These are phyloP conservation scores for Crucihimalaya himalaica DNA, from an alignment of 345 rosid species.

Conservation along the genomic window DNA sequence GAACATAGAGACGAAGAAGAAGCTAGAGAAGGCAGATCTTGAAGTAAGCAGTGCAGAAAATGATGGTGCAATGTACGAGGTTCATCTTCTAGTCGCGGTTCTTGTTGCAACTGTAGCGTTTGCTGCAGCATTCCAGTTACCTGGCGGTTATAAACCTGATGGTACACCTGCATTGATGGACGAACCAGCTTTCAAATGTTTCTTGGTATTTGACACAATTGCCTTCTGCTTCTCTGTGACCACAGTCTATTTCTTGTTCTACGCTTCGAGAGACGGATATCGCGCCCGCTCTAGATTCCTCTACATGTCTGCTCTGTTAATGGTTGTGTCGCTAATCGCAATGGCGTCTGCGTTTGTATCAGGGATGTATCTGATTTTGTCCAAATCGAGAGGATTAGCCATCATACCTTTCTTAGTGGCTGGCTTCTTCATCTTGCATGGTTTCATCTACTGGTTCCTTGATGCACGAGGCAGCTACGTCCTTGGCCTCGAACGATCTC, in stretches of 20 bases:
- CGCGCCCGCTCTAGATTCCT: constrained; percentile 18
- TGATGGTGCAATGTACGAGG: constrained; percentile 27
- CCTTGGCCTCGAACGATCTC: constrained; percentile 17
- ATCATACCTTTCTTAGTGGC: constrained; percentile 21
- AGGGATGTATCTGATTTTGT: constrained; percentile 27
- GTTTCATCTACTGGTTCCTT: constrained; percentile 33
- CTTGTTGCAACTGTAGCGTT: constrained; percentile 37
- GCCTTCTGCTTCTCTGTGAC: constrained; percentile 38
- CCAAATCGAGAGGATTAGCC: constrained; percentile 13
- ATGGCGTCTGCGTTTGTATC: constrained; percentile 31
- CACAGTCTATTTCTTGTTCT: constrained; percentile 20
- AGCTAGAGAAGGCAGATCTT: not conserved
- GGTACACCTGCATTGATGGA: constrained; percentile 34
- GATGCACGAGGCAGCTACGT: constrained; percentile 28
- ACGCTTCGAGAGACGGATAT: constrained; percentile 15
- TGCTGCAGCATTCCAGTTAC: constrained; percentile 36
- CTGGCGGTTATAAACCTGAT: constrained; percentile 31
- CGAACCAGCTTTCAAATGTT: constrained; percentile 30
- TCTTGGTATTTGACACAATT: constrained; percentile 31
- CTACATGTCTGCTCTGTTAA: constrained; percentile 27
- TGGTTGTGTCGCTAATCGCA: constrained; percentile 32
- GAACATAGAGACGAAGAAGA: constrained; percentile 15
- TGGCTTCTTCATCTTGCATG: constrained; percentile 1
- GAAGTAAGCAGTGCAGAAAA: not conserved
- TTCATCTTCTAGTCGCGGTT: constrained; percentile 33